Evolutionary conservation across 1,284 basidiomycete species (phyloP).

Genomic region (Vanrija sp.): DNA sequence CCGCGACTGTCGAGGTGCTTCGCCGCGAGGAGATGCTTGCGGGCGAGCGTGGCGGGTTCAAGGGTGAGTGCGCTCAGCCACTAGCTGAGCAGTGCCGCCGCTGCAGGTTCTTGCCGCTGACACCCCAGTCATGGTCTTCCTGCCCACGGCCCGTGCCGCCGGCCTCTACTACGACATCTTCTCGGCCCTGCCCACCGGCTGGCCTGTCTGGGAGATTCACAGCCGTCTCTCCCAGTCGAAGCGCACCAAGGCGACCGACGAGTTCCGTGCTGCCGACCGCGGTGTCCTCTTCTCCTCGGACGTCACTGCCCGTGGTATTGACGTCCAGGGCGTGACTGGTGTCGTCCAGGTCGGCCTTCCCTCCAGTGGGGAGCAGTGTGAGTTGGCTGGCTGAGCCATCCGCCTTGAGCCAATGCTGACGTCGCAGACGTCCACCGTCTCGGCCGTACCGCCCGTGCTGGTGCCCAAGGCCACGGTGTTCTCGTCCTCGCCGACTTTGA

Average conservation of each 20-base stretch:
- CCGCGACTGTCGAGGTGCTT: slow-evolving; percentile 49
- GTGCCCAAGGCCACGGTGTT: slow-evolving; percentile 55
- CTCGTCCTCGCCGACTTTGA: slow-evolving; percentile 60
- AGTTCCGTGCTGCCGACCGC: slow-evolving; percentile 54
- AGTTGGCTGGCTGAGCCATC: slow-evolving; percentile 6
- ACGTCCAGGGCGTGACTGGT: slow-evolving; percentile 49
- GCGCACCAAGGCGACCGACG: slow-evolving; percentile 54
- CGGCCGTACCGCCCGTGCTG: slow-evolving; percentile 55
- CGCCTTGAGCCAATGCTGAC: neutral
- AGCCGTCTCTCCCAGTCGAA: slow-evolving; percentile 42
- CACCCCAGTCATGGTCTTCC: slow-evolving; percentile 56
- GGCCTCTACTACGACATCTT: slow-evolving; percentile 57
- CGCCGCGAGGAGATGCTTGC: slow-evolving; percentile 36
- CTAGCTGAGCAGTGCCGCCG: neutral
- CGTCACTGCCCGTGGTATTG: slow-evolving; percentile 55
- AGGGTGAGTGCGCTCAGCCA: no score
- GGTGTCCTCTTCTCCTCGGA: slow-evolving; percentile 54
- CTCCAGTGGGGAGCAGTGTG: slow-evolving; percentile 48
- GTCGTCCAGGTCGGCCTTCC: slow-evolving; percentile 58
- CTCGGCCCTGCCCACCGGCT: slow-evolving; percentile 21
- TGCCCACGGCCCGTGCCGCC: slow-evolving; percentile 65
- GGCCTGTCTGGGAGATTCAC: slow-evolving; percentile 43
- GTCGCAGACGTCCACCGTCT: slow-evolving; percentile 49
- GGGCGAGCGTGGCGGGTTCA: slow-evolving; percentile 32
- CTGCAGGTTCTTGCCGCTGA: slow-evolving; percentile 16